Conservation (phyloP, 164 flowering plant genomes). For the Stephania yunnanensis region DNA sequence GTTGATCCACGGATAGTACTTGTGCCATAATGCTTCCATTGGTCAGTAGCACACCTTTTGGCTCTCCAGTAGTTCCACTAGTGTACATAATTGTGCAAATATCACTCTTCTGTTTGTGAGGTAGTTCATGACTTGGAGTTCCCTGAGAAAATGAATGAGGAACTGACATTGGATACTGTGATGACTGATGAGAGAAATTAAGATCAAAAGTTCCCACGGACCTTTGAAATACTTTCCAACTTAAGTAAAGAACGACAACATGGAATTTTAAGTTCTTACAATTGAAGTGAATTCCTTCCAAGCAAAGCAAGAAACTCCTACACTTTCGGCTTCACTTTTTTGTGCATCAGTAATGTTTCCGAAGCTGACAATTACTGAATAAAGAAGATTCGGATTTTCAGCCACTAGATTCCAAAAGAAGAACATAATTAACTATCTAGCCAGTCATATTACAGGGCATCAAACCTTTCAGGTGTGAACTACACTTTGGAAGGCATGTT, state of each 20-base stretch:
- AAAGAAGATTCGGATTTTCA: conserved; percentile 8
- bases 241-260: neutral
- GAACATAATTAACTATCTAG: neutral
- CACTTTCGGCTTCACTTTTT: conserved; percentile 66
- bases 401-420: neutral
- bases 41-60: conserved; percentile 82
- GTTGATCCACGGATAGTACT: conserved; percentile 53
- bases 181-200: neutral
- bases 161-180: neutral
- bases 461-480: conserved; percentile 59
- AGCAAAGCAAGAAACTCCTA: conserved; percentile 69
- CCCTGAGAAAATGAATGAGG: conserved; percentile 42
- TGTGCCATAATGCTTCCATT: conserved; percentile 55
- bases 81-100: conserved; percentile 92
- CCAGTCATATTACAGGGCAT: neutral
- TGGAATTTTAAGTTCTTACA: conserved; percentile 34
- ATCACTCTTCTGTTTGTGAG: conserved; percentile 51
- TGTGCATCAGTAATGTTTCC: conserved; percentile 45
- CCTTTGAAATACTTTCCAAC: neutral
- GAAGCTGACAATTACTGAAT: conserved; percentile 89
- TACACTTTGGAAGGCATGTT: conserved; percentile 56
- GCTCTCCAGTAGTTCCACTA: conserved; percentile 98
- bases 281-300: conserved; percentile 68
- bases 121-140: conserved; percentile 46
- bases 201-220: neutral